phyloP scores from a whole-genome alignment of 306 rosid species.

The Rosa lucieae region DNA sequence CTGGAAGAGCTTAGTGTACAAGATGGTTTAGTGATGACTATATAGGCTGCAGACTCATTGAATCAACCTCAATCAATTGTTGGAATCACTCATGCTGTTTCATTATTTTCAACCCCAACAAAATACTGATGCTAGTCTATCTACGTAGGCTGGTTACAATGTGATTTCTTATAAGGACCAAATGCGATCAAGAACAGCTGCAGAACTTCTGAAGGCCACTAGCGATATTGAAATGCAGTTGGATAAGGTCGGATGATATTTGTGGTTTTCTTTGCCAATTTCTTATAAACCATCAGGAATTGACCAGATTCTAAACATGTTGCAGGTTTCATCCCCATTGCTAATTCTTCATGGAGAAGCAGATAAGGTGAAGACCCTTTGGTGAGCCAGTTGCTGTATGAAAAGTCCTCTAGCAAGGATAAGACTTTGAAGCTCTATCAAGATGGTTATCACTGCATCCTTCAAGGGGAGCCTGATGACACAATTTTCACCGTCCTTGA shows the following conservation, averaged over 20 bases:
- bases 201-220: conserved; percentile 59
- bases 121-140: conserved; percentile 5
- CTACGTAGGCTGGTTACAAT: conserved; percentile 57
- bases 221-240: conserved; percentile 58
- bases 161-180: conserved; percentile 57
- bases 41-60: background rate
- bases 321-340: conserved; percentile 67
- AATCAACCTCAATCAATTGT: background rate
- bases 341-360: conserved; percentile 74
- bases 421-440: conserved; percentile 63
- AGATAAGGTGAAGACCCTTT: conserved; percentile 77
- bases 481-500: conserved; percentile 47
- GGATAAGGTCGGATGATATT: conserved; percentile 43
- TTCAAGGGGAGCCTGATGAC: conserved; percentile 77
- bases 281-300: background rate
- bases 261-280: background rate
- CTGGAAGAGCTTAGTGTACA: background rate
- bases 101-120: background rate
- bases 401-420: conserved; percentile 57
- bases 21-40: background rate
- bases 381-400: conserved; percentile 63
- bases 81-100: background rate
- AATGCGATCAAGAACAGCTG: conserved; percentile 59
- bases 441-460: conserved; percentile 61
- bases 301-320: background rate